Conservation (phyloP, 805 yeast species). For the Barnettozyma wickerhamii region DNA sequence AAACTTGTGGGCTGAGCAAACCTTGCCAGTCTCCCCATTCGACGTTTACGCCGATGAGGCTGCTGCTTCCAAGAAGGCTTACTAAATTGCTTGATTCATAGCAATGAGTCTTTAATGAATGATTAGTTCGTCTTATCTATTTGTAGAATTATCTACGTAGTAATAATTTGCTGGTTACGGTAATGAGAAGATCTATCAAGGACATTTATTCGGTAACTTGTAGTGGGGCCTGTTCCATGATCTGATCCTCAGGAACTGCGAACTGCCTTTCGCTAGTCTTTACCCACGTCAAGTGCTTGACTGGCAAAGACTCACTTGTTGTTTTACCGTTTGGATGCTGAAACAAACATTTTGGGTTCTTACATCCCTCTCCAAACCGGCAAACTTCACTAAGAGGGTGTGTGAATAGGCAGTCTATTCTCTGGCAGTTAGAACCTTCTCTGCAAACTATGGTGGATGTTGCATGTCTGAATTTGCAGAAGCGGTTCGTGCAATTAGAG, state of each 20-base stretch:
- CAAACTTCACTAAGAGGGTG: slow-evolving; percentile 82
- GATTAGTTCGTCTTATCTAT: neutral
- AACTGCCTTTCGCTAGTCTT: slow-evolving; percentile 60
- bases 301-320: slow-evolving; percentile 19
- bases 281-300: slow-evolving; percentile 23
- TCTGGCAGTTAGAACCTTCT: slow-evolving; percentile 71
- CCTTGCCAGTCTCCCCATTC: slow-evolving; percentile 87
- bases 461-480: slow-evolving; percentile 85
- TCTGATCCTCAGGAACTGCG: slow-evolving; percentile 73
- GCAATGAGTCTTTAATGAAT: slow-evolving; percentile 1
- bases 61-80: slow-evolving; percentile 68
- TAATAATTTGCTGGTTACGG: too few relatives aligned
- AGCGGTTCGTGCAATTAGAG: slow-evolving; percentile 65
- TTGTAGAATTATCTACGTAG: neutral
- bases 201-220: too few relatives aligned
- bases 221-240: slow-evolving; percentile 60
- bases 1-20: slow-evolving; percentile 91
- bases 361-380: slow-evolving; percentile 74
- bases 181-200: too few relatives aligned
- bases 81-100: slow-evolving; percentile 40
- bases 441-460: slow-evolving; percentile 70
- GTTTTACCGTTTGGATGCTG: slow-evolving; percentile 79
- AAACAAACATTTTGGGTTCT: slow-evolving; percentile 65
- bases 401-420: slow-evolving; percentile 76
- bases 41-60: slow-evolving; percentile 91